Evolutionary conservation across 2,329 filamentous ascomycete species (phyloP).

Genomic region (Elsinoe ampelina): DNA sequence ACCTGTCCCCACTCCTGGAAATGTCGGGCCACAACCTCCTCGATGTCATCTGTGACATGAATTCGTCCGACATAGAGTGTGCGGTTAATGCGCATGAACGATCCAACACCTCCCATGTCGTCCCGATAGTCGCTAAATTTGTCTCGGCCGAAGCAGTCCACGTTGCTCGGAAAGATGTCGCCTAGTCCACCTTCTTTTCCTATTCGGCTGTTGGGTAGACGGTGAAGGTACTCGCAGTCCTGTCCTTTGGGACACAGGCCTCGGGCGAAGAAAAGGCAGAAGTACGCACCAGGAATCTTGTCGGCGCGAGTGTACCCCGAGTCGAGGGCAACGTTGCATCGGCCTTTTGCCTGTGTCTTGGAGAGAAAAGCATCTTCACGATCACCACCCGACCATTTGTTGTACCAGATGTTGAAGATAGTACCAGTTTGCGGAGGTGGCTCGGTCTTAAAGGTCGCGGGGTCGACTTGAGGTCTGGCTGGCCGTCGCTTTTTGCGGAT

Average conservation of each 20-base stretch:
- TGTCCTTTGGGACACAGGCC: conserved; percentile 74
- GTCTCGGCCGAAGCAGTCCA: conserved; percentile 91
- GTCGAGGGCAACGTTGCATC: conserved; percentile 74
- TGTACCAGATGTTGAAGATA: conserved; percentile 98
- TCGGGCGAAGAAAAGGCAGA: conserved; percentile 87
- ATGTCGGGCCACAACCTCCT: conserved; percentile 88
- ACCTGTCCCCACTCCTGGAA: conserved; percentile 96
- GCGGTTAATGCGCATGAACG: conserved; percentile 85
- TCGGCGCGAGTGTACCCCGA: conserved; percentile 43
- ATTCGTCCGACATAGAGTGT: conserved; percentile 91
- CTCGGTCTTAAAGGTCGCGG: conserved; percentile 70
- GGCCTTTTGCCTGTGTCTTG: conserved; percentile 69
- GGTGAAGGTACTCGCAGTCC: conserved; percentile 90
- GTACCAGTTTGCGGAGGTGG: conserved; percentile 87
- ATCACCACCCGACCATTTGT: conserved; percentile 95
- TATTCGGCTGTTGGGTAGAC: conserved; percentile 54
- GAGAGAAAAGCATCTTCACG: conserved; percentile 83
- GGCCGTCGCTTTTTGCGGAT: conserved; percentile 84
- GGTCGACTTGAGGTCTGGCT: conserved; percentile 83
- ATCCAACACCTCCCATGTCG: conserved; percentile 94
- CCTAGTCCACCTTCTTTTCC: conserved; percentile 46
- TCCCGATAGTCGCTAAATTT: conserved; percentile 89
- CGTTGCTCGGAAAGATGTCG: conserved; percentile 85
- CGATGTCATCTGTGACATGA: conserved; percentile 92
- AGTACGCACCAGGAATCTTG: conserved; percentile 57